Evolutionary conservation across 768 basidiomycete species (phyloP).

Genomic region (Mycena sanguinolenta): DNA sequence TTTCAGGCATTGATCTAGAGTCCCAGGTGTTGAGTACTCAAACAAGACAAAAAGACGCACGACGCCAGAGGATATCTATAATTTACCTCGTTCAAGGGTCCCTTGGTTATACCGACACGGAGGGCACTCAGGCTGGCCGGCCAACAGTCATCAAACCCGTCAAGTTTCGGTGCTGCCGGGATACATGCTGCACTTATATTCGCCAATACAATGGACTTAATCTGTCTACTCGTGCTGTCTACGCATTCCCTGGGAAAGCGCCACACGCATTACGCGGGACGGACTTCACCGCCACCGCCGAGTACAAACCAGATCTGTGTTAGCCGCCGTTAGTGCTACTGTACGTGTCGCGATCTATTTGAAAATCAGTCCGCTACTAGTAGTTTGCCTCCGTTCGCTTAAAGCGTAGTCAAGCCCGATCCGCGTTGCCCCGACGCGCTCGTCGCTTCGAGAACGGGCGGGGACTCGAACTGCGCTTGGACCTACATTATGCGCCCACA

Average conservation of each 20-base stretch:
- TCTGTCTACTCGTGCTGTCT: background rate
- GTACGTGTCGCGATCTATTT: background rate
- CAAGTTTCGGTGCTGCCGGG: no score
- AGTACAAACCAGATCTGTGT: conserved; percentile 15
- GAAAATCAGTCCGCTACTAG: background rate
- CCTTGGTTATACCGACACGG: no score
- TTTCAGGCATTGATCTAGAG: no score
- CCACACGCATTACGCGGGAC: background rate
- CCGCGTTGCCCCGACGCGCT: conserved; percentile 1
- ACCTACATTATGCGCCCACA: background rate
- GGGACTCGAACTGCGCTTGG: background rate
- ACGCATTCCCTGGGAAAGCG: background rate
- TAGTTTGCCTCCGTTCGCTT: conserved; percentile 12
- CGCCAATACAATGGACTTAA: conserved; percentile 2
- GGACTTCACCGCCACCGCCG: conserved; percentile 26
- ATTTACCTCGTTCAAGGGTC: no score
- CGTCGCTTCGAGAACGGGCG: background rate
- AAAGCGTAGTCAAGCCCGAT: background rate
- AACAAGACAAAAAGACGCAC: no score
- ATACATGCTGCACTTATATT: background rate
- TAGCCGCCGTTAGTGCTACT: no score
- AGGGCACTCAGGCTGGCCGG: no score
- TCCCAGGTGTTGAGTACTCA: no score
- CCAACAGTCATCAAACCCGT: no score
- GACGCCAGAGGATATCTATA: no score